Conservation (phyloP, 1,284 basidiomycete genomes). For the Ceratobasidium sp. region DNA sequence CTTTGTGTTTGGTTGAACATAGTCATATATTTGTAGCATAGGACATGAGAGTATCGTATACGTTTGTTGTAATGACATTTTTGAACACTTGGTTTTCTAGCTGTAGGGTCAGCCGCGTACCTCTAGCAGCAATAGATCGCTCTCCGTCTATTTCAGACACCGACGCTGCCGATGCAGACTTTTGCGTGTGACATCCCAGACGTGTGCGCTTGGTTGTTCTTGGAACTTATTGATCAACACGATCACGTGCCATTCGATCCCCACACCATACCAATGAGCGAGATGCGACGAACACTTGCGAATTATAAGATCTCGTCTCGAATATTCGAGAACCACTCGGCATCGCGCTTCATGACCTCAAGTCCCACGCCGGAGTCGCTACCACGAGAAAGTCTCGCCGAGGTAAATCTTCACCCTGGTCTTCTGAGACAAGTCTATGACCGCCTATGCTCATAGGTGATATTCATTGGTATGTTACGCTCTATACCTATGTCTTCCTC, state of each 20-base stretch:
- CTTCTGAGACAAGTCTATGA: neutral
- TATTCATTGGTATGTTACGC: constrained; percentile 10
- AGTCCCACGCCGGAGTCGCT: constrained; percentile 29
- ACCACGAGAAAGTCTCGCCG: constrained; percentile 16
- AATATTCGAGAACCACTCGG: constrained; percentile 25
- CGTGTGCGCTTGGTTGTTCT: too few species aligned
- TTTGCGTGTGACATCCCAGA: too few species aligned
- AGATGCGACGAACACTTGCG: too few species aligned
- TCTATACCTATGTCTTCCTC: neutral
- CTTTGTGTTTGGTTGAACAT: constrained; percentile 9
- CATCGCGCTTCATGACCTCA: constrained; percentile 5
- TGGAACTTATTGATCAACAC: neutral
- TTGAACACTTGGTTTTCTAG: too few species aligned
- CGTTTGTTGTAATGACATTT: constrained; percentile 37
- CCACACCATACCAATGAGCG: too few species aligned
- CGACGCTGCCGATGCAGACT: too few species aligned
- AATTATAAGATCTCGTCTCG: neutral
- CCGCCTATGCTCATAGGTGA: neutral
- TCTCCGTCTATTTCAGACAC: too few species aligned
- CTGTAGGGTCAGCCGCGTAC: too few species aligned
- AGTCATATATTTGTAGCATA: constrained; percentile 34
- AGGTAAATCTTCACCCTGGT: neutral
- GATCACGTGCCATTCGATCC: neutral
- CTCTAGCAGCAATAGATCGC: too few species aligned
- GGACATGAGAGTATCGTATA: constrained; percentile 23